Conservation (phyloP, 1,139 yeast species). For the Diutina siamensis region DNA sequence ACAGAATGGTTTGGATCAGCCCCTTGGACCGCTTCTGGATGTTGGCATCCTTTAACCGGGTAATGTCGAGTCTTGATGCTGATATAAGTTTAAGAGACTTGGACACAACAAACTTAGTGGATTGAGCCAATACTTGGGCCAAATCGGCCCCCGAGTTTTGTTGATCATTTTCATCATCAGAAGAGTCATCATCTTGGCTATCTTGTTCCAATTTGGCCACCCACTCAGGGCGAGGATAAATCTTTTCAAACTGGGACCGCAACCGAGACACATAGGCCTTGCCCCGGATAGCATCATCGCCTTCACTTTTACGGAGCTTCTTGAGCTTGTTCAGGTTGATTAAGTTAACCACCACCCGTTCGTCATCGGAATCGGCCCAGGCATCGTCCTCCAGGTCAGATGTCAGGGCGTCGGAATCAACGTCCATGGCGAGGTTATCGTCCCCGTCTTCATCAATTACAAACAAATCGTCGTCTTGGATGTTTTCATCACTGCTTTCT, state of each 20-base stretch:
- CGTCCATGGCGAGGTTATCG: conserved; percentile 27
- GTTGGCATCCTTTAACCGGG: conserved; percentile 81
- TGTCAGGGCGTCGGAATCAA: conserved; percentile 17
- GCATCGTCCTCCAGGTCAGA: conserved; percentile 37
- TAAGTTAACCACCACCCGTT: conserved; percentile 51
- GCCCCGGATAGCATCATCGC: conserved; percentile 53
- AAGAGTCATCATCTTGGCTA: conserved; percentile 11
- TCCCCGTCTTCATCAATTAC: conserved; percentile 47
- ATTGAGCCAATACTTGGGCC: conserved; percentile 42
- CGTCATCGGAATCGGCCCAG: conserved; percentile 94
- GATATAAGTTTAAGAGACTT: conserved; percentile 48
- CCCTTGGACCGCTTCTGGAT: conserved; percentile 55
- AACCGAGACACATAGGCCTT: conserved; percentile 58
- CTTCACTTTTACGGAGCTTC: conserved; percentile 57
- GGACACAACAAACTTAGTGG: conserved; percentile 43
- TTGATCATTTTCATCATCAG: conserved; percentile 13
- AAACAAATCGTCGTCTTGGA: conserved; percentile 53
- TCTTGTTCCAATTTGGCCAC: conserved; percentile 22
- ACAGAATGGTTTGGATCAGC: conserved; percentile 71
- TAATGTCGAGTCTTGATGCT: conserved; percentile 58
- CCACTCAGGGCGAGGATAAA: conserved; percentile 88
- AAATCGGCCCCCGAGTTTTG: conserved; percentile 27
- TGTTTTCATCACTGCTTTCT: conserved; percentile 19
- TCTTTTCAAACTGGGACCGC: conserved; percentile 74
- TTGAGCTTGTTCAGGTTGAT: conserved; percentile 39